Base-by-base conservation (phyloP, 176 grass and related monocot species). In the Zizania latifolia region DNA sequence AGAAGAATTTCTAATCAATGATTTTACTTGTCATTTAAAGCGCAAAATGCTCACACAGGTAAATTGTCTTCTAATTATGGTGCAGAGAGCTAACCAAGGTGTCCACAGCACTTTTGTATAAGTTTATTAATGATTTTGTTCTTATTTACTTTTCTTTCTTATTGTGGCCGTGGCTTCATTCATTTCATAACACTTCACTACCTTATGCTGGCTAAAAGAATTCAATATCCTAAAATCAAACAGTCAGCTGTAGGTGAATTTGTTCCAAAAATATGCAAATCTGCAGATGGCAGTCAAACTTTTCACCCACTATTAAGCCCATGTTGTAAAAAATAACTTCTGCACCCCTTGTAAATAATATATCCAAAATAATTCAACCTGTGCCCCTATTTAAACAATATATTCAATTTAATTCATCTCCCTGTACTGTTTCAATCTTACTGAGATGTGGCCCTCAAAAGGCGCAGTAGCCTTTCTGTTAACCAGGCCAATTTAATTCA, bases 1-100 rank as follows among this genome's bases (percentile, higher is more conserved):
- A 32, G 91, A 98, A 84, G 91, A 98, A 87, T 98, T 98, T 83
- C 84, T 98, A 74, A 98, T 98, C 91, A 98, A 98, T 73, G 89
- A 98, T 88, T 98, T 98, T 83, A 98, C 91, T 40, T 98, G 95
- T 50, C 89, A 98, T 61, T 78, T 98, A 71, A 98, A 98, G 81
- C 92, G 95, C 68, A 98, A 92, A 91, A 82, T 94, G 91, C 86
- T 84, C 58, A 90, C 86, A 38, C 95, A 94, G 95, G 91, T 94
- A 24, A 26, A 61, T n/a, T 53, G 48, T 53, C 48, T 53, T 53
- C 22, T 22, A 21, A 53, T 53, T 22, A 22, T 53, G 48, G 5
- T 8, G 22, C 48, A 53, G n/a, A 53, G 48, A 21, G n/a, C 48
- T 53, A 53, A 53, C 19, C 8, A 53, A 22, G n/a, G 48, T 22